Conservation (phyloP, 805 yeast species). For the Wickerhamomyces alni region DNA sequence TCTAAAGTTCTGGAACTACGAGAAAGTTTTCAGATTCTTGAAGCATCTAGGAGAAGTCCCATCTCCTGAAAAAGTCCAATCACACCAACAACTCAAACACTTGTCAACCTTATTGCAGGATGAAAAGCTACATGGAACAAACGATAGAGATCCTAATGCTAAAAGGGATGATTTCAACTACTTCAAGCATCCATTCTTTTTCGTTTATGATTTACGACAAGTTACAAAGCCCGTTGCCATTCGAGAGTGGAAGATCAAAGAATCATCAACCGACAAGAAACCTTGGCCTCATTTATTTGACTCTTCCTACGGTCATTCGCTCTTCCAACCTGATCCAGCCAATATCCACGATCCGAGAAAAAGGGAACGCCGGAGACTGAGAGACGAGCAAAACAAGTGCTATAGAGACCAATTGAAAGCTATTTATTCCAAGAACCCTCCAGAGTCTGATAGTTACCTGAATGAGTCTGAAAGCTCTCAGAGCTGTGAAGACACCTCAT, state of each 20-base stretch:
- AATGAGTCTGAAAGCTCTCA: constrained; percentile 4
- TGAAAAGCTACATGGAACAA: constrained; percentile 81
- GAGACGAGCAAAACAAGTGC: constrained; percentile 27
- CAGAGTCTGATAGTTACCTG: not conserved
- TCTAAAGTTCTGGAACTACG: constrained; percentile 80
- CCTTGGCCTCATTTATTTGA: constrained; percentile 55
- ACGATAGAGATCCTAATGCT: constrained; percentile 84
- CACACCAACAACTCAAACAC: constrained; percentile 21
- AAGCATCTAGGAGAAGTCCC: constrained; percentile 46
- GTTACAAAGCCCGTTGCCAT: constrained; percentile 73
- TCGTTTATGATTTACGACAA: constrained; percentile 76
- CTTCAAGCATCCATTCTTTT: constrained; percentile 68
- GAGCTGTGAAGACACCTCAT: constrained; percentile 8
- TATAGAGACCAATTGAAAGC: constrained; percentile 31
- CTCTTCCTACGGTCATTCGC: constrained; percentile 66
- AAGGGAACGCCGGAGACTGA: constrained; percentile 25
- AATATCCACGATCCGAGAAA: constrained; percentile 34
- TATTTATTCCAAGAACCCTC: constrained; percentile 9
- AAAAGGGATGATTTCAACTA: constrained; percentile 79
- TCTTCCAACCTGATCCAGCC: constrained; percentile 63
- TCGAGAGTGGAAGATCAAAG: constrained; percentile 66
- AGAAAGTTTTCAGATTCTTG: constrained; percentile 77
- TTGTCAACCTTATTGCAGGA: constrained; percentile 66
- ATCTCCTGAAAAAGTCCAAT: constrained; percentile 15
- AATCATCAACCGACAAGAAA: constrained; percentile 12